Base-by-base conservation (phyloP, 2,329 filamentous ascomycete genomes). In the Calonectria crousiana region DNA sequence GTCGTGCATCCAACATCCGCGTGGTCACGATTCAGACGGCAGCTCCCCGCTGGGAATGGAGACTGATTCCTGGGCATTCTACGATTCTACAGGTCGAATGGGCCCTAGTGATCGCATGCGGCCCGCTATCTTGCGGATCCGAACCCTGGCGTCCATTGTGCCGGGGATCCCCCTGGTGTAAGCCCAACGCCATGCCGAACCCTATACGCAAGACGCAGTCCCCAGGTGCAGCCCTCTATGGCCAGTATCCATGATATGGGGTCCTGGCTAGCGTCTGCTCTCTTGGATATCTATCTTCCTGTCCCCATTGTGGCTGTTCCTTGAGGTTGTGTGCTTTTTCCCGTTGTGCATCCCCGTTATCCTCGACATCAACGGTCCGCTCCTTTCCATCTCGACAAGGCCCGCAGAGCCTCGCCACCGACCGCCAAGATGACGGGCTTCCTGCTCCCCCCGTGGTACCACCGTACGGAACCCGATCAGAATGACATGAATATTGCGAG, bases 401-500 rank as follows among this genome's bases (percentile, higher is more conserved):
- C 52, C 28, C 49, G 62, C 30, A 10, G 65, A 64, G 23, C 64
- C 49, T 68, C 69, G 52, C 16, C 38, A 41, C 67, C n/a, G 2
- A 16, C 30, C 49, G 14, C 52, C 41, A 75, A 26, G 11, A 81
- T 81, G 79, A 34, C 44, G 13, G 78, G 78, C 11, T 65, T 79
- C 0, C 74, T 78, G 53, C 75, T 78, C 11, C 77, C 78, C 3
- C 67, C 72, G 0, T 51, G 51, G 13, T 81, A 76, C 36, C 18
- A 28, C 16, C 58, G 65, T 18, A 66, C 76, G 60, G 49, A 71
- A 2, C 77, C 80, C 0, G 78, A 73, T 13, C 34, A 64, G 16
- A 75, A 75, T 74, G 80, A 81, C 32, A 78, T 80, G 81, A 80
- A 79, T 6, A 77, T 80, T 60, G 80, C 80, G 20, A 79, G 77